Evolutionary conservation across 2,329 filamentous ascomycete genomes (phyloP), one percentile per base, ranked within the genome.

Genomic region (Ceratocystis huliohia): DNA sequence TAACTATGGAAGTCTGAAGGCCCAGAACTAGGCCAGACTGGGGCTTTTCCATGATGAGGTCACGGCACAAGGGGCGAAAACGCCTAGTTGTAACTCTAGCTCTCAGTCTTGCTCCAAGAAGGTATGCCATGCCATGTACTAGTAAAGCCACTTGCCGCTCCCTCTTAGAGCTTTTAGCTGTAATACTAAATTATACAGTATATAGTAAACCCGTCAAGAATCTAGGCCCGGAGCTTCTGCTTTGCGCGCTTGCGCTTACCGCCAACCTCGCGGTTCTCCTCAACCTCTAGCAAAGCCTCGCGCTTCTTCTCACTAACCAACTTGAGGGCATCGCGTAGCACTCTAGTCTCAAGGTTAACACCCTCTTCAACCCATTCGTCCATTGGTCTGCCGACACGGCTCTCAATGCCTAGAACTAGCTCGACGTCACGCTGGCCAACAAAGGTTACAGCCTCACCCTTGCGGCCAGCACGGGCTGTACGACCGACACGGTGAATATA

Each of bases 401-500:
- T 80, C 78, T 99, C 94, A 71, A 97, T 96, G 1, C 89, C 91
- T 66, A 93, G 80, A n/a, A 97, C 84, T 6, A 97, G 81, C 72
- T 92, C 85, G 1, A 97, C 91, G 75, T 99, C 94, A 67, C 93
- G 82, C 80, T 97, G 93, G 1, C 94, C 93, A 1, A 99, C 88
- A 71, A 99, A 84, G 1, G 90, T 96, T 17, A 96, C 85, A 4
- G 88, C 86, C 70, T 91, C 87, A 72, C 94, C 94, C 65, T 81
- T 81, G 57, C 91, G 84, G 0, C 94, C 94, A 0, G 94, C 94
- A 82, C 94, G 87, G 2, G 94, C 94, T 13, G 94, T 99, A 76
- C 94, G 88, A 74, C 94, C 94, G 63, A 96, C 93, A 13, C 94
- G 86, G 78, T 99, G 94, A 70, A 99, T 94, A 75, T 99, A 99